Evolutionary conservation across 176 grass and related monocot species (phyloP), one percentile per base, ranked within the genome.

Genomic region (Oryza australiensis): DNA sequence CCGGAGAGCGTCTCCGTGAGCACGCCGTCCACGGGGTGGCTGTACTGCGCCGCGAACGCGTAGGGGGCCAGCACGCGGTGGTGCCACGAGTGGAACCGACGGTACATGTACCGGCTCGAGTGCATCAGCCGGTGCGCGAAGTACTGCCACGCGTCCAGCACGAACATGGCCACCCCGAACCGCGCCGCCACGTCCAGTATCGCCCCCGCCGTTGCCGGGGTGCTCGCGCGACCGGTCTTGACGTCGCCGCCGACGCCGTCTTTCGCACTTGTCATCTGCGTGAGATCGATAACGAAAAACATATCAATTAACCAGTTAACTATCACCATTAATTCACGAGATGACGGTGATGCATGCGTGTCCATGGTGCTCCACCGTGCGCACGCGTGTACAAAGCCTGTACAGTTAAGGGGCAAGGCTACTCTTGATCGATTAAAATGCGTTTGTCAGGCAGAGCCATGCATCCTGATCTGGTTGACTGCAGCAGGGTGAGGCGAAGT

Each of bases 1-100:
- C 88, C 91, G 22, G 88, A 77, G 23, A 86, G 64, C 43, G 85
- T 85, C 88, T 93, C 88, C 64, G 88, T 90, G 26, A 90, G 78
- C 66, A 88, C 66, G 68, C 69, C 88, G 85, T 93, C 91, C 22
- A 85, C 74, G 12, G 91, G 91, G 78, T 93, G 91, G 23, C 74
- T 78, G 88, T 93, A 93, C 85, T 90, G 88, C 70, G 91, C 88
- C 41, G 88, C 88, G 78, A 83, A 93, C 73, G 88, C 91, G 82
- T 93, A 93, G 0, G 91, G 91, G 7, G 91, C 91, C 0, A 59
- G 79, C 37, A 90, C 66, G 45, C 86, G 91, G 79, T 94, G 91
- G 82, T 93, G 91, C 91, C 91, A 80, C 82, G 91, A 93, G 78
- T 90, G 88, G 85, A 90, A 87, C 1, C 82, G 88, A 0, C 87